Conservation (phyloP, 768 basidiomycete genomes). For the Tephrocybe rancida region DNA sequence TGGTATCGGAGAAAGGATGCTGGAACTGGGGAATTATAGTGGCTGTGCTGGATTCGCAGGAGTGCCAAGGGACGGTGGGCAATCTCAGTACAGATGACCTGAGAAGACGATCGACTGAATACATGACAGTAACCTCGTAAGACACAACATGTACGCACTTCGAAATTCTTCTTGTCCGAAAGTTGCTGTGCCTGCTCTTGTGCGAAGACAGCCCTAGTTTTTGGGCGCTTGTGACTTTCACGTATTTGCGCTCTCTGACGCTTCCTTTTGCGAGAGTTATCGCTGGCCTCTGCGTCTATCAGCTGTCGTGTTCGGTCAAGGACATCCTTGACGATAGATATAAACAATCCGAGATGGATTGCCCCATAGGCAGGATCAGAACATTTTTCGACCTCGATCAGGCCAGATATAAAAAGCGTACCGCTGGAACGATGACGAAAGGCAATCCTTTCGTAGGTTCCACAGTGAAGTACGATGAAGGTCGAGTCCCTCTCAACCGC, state of each 20-base stretch:
- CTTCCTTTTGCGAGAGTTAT: not conserved
- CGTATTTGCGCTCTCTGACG: too few species aligned
- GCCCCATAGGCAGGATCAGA: not conserved
- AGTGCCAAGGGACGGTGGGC: not conserved
- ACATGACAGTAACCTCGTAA: too few species aligned
- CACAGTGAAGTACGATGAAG: not conserved
- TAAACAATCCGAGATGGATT: not conserved
- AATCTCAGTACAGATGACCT: not conserved
- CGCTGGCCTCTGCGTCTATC: not conserved
- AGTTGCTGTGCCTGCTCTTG: too few species aligned
- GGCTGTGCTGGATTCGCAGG: slow-evolving; percentile 3
- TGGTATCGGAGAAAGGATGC: too few species aligned
- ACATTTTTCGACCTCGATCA: not conserved
- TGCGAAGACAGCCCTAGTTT: too few species aligned
- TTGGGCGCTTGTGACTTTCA: too few species aligned
- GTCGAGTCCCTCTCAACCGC: not conserved
- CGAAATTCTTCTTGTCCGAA: too few species aligned
- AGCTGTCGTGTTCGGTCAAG: not conserved
- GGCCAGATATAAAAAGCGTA: not conserved
- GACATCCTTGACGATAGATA: not conserved
- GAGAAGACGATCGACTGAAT: not conserved
- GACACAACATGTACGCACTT: too few species aligned
- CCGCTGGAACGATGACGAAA: not conserved
- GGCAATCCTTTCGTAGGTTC: not conserved
- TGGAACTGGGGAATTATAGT: slow-evolving; percentile 6